Conservation (phyloP, 805 yeast genomes). For the Saccharomycopsis amapae region DNA sequence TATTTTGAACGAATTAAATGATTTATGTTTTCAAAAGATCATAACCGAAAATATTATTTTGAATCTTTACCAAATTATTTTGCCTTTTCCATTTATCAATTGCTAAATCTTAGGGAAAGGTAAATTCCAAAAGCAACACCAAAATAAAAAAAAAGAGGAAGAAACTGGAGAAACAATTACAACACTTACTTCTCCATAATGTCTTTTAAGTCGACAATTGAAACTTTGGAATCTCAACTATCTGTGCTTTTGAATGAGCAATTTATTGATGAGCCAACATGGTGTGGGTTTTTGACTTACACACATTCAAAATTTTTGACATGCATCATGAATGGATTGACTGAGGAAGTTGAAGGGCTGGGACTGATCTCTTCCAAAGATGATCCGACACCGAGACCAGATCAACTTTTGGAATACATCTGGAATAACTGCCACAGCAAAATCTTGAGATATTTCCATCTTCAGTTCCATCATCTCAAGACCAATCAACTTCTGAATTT, state of each 20-base stretch:
- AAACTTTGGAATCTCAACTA: conserved; percentile 9
- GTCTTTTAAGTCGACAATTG: conserved; percentile 2
- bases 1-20: too few relatives aligned
- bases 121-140: too few relatives aligned
- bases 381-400: background rate
- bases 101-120: too few relatives aligned
- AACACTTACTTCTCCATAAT: too few relatives aligned
- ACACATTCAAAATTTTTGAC: conserved; percentile 4
- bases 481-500: conserved; percentile 5
- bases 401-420: conserved; percentile 6
- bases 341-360: background rate
- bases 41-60: too few relatives aligned
- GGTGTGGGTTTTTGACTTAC: conserved; percentile 11
- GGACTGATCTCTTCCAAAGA: background rate
- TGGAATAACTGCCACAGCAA: conserved; percentile 13
- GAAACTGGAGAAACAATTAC: too few relatives aligned
- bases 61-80: too few relatives aligned
- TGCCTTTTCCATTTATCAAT: too few relatives aligned
- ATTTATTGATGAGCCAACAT: conserved; percentile 8
- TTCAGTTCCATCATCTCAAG: conserved; percentile 16
- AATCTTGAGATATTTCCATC: conserved; percentile 13
- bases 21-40: too few relatives aligned
- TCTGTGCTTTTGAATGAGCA: conserved; percentile 5
- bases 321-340: background rate
- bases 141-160: too few relatives aligned